Conservation (phyloP, 2,329 filamentous ascomycete species). For the Xylariales sp. region DNA sequence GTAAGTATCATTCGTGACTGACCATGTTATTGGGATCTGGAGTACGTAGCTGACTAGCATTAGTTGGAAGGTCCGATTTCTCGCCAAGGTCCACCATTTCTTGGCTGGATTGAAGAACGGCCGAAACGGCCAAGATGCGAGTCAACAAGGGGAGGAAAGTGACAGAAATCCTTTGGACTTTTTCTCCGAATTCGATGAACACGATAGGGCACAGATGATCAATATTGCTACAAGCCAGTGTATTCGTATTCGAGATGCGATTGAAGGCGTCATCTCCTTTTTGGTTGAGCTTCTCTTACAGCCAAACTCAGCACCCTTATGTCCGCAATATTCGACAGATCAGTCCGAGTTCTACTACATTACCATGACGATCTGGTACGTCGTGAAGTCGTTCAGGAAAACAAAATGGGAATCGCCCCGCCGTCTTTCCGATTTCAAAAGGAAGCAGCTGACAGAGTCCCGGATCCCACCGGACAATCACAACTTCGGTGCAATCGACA, state of each 20-base stretch:
- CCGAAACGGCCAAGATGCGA: background rate
- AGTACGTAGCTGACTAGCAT: background rate
- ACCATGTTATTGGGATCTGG: background rate
- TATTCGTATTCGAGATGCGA: constrained; percentile 18
- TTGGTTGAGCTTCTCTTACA: constrained; percentile 25
- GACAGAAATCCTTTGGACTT: background rate
- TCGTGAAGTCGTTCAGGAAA: constrained; percentile 21
- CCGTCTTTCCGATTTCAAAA: constrained; percentile 6
- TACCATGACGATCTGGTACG: constrained; percentile 36
- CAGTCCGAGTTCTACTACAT: constrained; percentile 36
- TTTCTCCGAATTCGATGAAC: constrained; percentile 7
- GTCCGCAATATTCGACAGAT: background rate
- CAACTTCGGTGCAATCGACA: constrained; percentile 21
- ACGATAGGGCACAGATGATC: constrained; percentile 10
- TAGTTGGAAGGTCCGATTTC: constrained; percentile 34
- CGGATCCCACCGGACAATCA: constrained; percentile 21
- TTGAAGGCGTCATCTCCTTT: constrained; percentile 25
- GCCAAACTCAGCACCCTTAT: constrained; percentile 1
- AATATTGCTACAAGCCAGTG: constrained; percentile 15
- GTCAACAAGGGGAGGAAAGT: background rate
- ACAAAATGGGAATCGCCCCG: constrained; percentile 13
- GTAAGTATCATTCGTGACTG: constrained; percentile 13
- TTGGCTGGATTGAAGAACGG: constrained; percentile 2
- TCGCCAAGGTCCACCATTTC: constrained; percentile 27
- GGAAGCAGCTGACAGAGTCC: constrained; percentile 15